Base-by-base conservation (phyloP, 345 rosid genomes). In the Xanthoceras sorbifolium region DNA sequence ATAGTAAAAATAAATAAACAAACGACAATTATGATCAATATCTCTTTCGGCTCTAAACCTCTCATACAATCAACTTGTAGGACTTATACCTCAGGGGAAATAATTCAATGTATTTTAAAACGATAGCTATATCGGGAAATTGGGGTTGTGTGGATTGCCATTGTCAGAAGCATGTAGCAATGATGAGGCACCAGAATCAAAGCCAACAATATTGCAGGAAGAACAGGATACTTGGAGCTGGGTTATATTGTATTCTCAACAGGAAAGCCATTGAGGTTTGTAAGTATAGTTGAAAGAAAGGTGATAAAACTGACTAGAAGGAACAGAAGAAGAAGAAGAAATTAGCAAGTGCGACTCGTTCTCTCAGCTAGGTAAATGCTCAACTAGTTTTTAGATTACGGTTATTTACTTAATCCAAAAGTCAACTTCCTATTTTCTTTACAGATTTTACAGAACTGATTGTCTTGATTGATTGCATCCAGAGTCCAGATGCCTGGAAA, bases 71-170 rank as follows among this genome's bases (percentile, higher is more conserved):
- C 12, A 54, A 3, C 78, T 83, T 3, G 6, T 1, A 0, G 81
- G 83, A 8, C 64, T 7, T 0, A 77, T 83, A 20, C 85, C 80
- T 3, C 20, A 14, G 25, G 76, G 85, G 0, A 40, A 34, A 22
- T 83, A 83, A 11, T 69, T 83, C 42, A 11, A 57, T 34, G 77
- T 77, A 15, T 77, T 72, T 25, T 5, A n/a, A 4, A 38, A 10
- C 0, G 29, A 17, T 36, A 79, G 84, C 1, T 80, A 32, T 31
- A 0, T 1, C 0, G 75, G 73, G 14, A 84, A 84, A 28, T 0
- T 2, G 3, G 82, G 82, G 9, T 59, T 81, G 26, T 76, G 82
- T 0, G 82, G 82, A 12, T 61, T 26, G 20, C 81, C 78, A 6
- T 4, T 79, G 23, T 38, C 60, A 2, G 63, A 31, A 14, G 10